phyloP scores from a whole-genome alignment of 2,329 filamentous ascomycete genomes.

The Scedosporium apiospermum region DNA sequence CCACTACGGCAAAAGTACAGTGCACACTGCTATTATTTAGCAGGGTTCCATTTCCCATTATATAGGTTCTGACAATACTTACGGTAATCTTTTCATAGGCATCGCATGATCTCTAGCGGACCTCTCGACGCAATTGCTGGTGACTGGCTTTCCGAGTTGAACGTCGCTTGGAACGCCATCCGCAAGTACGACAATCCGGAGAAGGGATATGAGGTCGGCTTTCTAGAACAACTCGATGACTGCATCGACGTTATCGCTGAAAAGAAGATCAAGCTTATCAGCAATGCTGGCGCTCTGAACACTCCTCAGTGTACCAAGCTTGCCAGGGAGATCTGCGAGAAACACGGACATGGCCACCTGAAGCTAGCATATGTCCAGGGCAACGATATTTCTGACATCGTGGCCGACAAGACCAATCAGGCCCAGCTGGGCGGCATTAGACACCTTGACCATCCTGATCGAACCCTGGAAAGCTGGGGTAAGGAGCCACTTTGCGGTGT shows the following conservation, averaged over 20 bases:
- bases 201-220: slow-evolving; percentile 27
- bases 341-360: slow-evolving; percentile 16
- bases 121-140: slow-evolving; percentile 26
- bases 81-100: no score
- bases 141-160: slow-evolving; percentile 34
- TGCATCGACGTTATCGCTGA: slow-evolving; percentile 25
- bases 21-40: no score
- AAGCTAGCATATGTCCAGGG: slow-evolving; percentile 27
- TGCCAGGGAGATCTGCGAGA: slow-evolving; percentile 18
- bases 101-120: slow-evolving; percentile 16
- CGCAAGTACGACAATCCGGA: slow-evolving; percentile 17
- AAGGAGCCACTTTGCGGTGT: slow-evolving; percentile 17
- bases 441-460: slow-evolving; percentile 12
- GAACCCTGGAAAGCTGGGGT: slow-evolving; percentile 20
- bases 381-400: slow-evolving; percentile 24
- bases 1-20: no score
- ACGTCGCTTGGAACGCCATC: slow-evolving; percentile 36
- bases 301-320: slow-evolving; percentile 21
- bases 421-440: neutral
- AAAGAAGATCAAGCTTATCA: slow-evolving; percentile 24
- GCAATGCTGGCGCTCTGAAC: slow-evolving; percentile 30
- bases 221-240: slow-evolving; percentile 32
- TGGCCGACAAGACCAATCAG: slow-evolving; percentile 3
- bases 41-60: no score
- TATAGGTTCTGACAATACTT: no score